Conservation (phyloP, 2,329 filamentous ascomycete genomes). For the Pseudocercospora crystallina region DNA sequence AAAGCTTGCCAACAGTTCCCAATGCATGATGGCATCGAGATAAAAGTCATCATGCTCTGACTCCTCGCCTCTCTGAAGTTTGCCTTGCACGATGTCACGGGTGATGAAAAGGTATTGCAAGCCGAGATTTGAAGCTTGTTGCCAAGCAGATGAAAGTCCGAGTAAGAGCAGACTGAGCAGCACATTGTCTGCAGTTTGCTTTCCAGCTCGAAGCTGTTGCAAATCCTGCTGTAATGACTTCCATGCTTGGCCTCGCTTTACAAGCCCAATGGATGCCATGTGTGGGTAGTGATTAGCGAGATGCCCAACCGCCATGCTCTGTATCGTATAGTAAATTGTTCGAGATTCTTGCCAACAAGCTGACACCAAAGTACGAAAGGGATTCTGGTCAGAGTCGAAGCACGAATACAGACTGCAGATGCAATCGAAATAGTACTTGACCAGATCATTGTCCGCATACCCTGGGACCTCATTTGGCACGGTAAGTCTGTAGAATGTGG, state of each 20-base stretch:
- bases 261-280: conserved; percentile 51
- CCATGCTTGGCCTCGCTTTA: conserved; percentile 54
- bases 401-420: conserved; percentile 63
- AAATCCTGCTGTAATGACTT: conserved; percentile 53
- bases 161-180: conserved; percentile 60
- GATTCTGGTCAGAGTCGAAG: conserved; percentile 63
- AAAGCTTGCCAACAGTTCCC: conserved; percentile 60
- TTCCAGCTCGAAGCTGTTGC: conserved; percentile 43
- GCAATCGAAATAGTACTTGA: conserved; percentile 65
- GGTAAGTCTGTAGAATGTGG: conserved; percentile 27
- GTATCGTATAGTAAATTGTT: conserved; percentile 61
- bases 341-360: conserved; percentile 59
- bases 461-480: conserved; percentile 29
- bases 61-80: conserved; percentile 40
- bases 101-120: conserved; percentile 53
- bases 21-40: conserved; percentile 57
- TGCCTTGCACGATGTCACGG: conserved; percentile 45
- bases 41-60: conserved; percentile 44
- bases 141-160: conserved; percentile 61
- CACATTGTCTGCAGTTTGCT: conserved; percentile 49
- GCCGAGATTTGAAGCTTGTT: conserved; percentile 57
- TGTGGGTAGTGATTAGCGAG: conserved; percentile 58
- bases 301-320: conserved; percentile 64
- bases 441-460: conserved; percentile 45
- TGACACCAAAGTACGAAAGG: conserved; percentile 59